Base-by-base conservation (phyloP, 495 filamentous ascomycete genomes). In the Daldinia vernicosa region DNA sequence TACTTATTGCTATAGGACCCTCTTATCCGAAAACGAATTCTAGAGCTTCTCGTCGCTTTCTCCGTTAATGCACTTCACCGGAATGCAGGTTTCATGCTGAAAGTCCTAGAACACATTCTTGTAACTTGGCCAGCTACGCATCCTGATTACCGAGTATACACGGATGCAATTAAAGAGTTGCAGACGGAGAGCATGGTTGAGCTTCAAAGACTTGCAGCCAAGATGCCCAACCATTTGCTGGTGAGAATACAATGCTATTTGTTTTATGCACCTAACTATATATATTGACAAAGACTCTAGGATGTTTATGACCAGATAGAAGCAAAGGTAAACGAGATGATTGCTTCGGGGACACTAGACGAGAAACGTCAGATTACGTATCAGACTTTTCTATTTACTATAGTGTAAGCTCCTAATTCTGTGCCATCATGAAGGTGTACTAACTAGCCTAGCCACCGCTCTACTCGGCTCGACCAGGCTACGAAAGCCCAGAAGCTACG, bases 131-230 rank as follows among this genome's bases (percentile, higher is more conserved):
- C 92, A 26, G 84, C 85, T 6, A 88, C 93, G 39, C 85, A 92
- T 51, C 87, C 90, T 0, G 85, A 88, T 27, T 88, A 89, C 71
- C 84, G 86, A 26, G 81, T 86, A 24, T 98, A 95, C 79, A 92
- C 91, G 6, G 96, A 98, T 66, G 93, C 95, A n/a, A 90, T 97
- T 26, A 93, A 93, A 66, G 92, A 95, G 58, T 85, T 99, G 2
- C 93, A 97, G 76, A 86, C 83, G 0, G 85, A 93, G 65, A 90
- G 92, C 60, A 93, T 91, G 78, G 87, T 92, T 65, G 94, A 98
- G 78, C 84, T 98, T 60, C 93, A 97, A 63, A 88, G 92, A 37
- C 85, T 99, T 4, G 95, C 95, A 4, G 89, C 92, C 70, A 93
- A 91, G 61, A 97, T 97, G 85, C 88, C 96, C 0, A 91, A 97